A percentile compares a stretch with the other conserved stretches of the same genome.
Conservation (phyloP, 148 eudicot genomes). For the Silene latifolia region DNA sequence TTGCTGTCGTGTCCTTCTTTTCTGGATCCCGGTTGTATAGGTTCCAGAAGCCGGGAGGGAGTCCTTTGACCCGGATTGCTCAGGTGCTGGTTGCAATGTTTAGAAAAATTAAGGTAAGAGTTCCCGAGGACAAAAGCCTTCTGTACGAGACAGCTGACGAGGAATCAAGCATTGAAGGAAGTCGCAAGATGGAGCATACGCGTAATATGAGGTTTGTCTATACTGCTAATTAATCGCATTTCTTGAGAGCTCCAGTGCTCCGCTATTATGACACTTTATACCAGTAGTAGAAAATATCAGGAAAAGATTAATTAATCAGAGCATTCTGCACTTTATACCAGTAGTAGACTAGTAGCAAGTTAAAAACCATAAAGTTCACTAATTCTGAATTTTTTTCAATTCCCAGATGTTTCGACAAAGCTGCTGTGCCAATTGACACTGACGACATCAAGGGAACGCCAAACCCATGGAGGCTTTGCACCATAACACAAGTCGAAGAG, state of each 20-base stretch:
- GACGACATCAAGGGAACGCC: conserved; percentile 28
- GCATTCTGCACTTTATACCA: background rate
- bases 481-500: conserved; percentile 59
- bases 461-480: conserved; percentile 52
- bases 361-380: background rate
- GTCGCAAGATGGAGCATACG: conserved; percentile 52
- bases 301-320: too few species aligned
- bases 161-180: conserved; percentile 37
- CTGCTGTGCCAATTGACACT: conserved; percentile 34
- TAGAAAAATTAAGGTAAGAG: conserved; percentile 32
- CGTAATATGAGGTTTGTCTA: conserved; percentile 34
- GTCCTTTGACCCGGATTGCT: conserved; percentile 47
- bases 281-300: too few species aligned
- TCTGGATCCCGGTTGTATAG: conserved; percentile 40
- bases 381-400: background rate
- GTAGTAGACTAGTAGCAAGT: too few species aligned
- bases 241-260: too few species aligned
- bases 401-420: conserved; percentile 46
- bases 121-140: conserved; percentile 34
- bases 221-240: too few species aligned
- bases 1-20: conserved; percentile 44
- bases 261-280: too few species aligned
- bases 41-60: conserved; percentile 50
- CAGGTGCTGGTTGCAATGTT: conserved; percentile 48
- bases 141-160: conserved; percentile 41